Percentiles rank a stretch among this genome's conserved stretches.
These are phyloP conservation scores for Fusarium nodosum DNA, from an alignment of 2,329 filamentous ascomycete genomes.

Conservation along the genomic window DNA sequence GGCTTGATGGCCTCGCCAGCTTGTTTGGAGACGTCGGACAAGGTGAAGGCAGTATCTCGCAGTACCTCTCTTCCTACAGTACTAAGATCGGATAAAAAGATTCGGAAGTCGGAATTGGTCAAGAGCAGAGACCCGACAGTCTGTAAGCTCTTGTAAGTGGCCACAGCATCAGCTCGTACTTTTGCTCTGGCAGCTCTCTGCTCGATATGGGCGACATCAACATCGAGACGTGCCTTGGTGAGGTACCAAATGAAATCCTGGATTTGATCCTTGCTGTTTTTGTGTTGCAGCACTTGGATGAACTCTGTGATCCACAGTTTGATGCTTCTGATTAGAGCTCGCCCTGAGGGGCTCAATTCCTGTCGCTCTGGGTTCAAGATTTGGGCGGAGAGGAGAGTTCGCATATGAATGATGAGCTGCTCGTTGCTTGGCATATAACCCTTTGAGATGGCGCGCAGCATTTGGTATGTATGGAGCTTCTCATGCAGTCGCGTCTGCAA, in stretches of 20 bases:
- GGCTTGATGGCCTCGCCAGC: constrained; percentile 81
- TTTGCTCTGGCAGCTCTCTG: constrained; percentile 50
- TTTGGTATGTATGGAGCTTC: constrained; percentile 94
- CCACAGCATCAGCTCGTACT: constrained; percentile 53
- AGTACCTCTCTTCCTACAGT: constrained; percentile 87
- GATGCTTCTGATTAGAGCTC: constrained; percentile 76
- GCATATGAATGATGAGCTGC: constrained; percentile 83
- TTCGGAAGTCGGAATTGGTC: constrained; percentile 89
- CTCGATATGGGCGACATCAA: constrained; percentile 52
- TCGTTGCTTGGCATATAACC: constrained; percentile 95
- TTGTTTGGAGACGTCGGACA: constrained; percentile 81
- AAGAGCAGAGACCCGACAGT: constrained; percentile 88
- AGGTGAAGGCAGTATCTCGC: constrained; percentile 83
- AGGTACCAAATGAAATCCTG: constrained; percentile 94
- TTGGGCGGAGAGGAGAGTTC: constrained; percentile 82
- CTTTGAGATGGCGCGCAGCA: constrained; percentile 82
- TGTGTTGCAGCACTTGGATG: constrained; percentile 84
- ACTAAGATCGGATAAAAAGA: constrained; percentile 85
- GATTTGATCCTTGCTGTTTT: constrained; percentile 86
- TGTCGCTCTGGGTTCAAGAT: constrained; percentile 77
- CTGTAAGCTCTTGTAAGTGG: constrained; percentile 80
- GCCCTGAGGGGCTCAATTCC: constrained; percentile 82
- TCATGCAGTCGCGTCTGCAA: constrained; percentile 84
- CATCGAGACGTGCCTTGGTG: constrained; percentile 74
- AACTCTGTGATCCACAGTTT: constrained; percentile 83